Conservation (phyloP, 306 rosid species). For the Dalbergia oliveri region DNA sequence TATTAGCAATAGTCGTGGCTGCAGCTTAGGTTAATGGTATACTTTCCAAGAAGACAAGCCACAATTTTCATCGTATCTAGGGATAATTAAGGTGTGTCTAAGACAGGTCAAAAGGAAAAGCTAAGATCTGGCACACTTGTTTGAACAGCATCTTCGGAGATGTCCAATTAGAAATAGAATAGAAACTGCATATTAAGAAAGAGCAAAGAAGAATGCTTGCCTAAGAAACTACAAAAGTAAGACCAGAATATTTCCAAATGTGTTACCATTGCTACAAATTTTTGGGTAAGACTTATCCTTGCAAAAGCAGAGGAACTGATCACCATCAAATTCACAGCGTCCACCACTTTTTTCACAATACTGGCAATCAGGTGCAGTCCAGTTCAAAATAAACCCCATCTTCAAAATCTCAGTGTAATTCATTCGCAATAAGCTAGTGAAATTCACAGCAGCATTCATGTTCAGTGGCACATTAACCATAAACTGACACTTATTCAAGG, state of each 20-base stretch:
- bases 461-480: constrained; percentile 55
- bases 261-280: constrained; percentile 65
- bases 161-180: constrained; percentile 8
- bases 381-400: constrained; percentile 73
- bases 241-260: constrained; percentile 32
- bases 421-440: constrained; percentile 49
- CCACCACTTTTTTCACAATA: constrained; percentile 70
- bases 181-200: constrained; percentile 12
- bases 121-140: background rate
- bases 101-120: background rate
- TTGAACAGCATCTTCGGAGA: background rate
- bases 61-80: background rate
- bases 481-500: constrained; percentile 56
- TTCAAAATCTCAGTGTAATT: constrained; percentile 52
- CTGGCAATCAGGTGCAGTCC: constrained; percentile 65
- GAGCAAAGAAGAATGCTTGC: background rate
- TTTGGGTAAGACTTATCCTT: constrained; percentile 54
- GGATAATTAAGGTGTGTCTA: background rate
- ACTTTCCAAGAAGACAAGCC: background rate
- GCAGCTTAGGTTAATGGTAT: background rate
- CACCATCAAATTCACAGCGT: constrained; percentile 60
- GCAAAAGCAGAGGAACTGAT: constrained; percentile 63
- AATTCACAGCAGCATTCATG: constrained; percentile 25
- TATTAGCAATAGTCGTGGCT: background rate
- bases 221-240: constrained; percentile 37